These are phyloP conservation scores for Malassezia japonica DNA, from an alignment of 1,284 basidiomycete genomes.

Conservation along the genomic window DNA sequence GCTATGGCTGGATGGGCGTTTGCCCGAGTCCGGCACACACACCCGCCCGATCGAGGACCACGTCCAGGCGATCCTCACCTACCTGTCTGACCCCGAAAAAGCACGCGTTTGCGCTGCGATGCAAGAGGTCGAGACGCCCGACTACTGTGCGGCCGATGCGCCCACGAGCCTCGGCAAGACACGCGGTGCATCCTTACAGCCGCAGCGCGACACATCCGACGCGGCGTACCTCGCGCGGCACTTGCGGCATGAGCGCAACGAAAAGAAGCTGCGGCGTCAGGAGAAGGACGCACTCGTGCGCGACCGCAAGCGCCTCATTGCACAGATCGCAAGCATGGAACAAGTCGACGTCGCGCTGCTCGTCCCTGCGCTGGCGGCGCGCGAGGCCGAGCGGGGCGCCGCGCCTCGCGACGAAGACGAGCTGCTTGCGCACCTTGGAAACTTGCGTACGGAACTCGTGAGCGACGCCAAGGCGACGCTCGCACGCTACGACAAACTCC, in stretches of 20 bases:
- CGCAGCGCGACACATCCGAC: slow-evolving; percentile 10
- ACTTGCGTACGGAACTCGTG: neutral
- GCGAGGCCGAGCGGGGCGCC: neutral
- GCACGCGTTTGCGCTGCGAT: slow-evolving; percentile 8
- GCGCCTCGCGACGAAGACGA: neutral
- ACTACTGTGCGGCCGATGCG: slow-evolving; percentile 5
- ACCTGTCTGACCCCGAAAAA: slow-evolving; percentile 15
- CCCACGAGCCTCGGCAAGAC: slow-evolving; percentile 2
- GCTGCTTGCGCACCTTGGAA: neutral
- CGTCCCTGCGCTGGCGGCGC: slow-evolving; percentile 8
- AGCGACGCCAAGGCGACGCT: slow-evolving; percentile 7
- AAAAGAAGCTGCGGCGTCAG: slow-evolving; percentile 14
- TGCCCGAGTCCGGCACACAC: too few relatives aligned
- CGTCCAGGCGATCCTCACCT: slow-evolving; percentile 8
- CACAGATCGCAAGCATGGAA: slow-evolving; percentile 2
- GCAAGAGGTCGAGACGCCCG: slow-evolving; percentile 11
- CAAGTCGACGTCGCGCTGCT: slow-evolving; percentile 7
- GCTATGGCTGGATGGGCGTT: neutral
- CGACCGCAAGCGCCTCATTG: slow-evolving; percentile 3
- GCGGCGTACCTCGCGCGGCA: slow-evolving; percentile 6
- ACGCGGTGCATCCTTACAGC: slow-evolving; percentile 2
- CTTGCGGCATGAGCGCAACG: slow-evolving; percentile 6
- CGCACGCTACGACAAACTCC: slow-evolving; percentile 11
- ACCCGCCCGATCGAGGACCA: neutral
- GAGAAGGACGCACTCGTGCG: slow-evolving; percentile 14